These are phyloP conservation scores for Plantago elongata DNA, from an alignment of 257 asterid species.

Conservation along the genomic window DNA sequence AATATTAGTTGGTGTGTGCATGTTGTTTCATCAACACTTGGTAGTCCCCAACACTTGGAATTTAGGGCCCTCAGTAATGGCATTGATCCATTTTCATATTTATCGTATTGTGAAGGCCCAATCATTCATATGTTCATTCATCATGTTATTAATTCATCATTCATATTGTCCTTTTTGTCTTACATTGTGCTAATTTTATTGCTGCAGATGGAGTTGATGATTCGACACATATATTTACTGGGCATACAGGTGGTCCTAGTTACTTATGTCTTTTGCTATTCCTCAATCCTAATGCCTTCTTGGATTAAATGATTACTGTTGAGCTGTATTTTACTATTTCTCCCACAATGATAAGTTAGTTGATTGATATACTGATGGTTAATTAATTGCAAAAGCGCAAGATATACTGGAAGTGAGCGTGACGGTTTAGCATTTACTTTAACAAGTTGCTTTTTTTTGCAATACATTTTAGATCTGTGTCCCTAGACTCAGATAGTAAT, in stretches of 20 bases:
- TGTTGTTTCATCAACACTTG: not conserved
- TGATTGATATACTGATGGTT: too few relatives aligned
- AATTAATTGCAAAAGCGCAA: too few relatives aligned
- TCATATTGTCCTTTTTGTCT: conserved; percentile 8
- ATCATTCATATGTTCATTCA: not conserved
- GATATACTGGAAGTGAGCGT: too few relatives aligned
- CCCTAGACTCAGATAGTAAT: not conserved
- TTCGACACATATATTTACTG: conserved; percentile 80
- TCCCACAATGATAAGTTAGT: too few relatives aligned
- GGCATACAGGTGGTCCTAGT: conserved; percentile 59
- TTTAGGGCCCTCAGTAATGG: conserved; percentile 1
- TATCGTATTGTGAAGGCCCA: not conserved
- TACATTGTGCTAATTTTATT: conserved; percentile 22
- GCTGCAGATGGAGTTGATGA: conserved; percentile 76
- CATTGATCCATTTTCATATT: conserved; percentile 7
- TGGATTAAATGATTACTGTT: too few relatives aligned
- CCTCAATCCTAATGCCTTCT: too few relatives aligned
- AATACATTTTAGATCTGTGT: too few relatives aligned
- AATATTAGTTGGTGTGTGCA: conserved; percentile 2
- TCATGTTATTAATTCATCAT: conserved; percentile 2
- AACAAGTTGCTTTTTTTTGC: too few relatives aligned
- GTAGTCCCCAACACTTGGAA: not conserved
- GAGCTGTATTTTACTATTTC: too few relatives aligned
- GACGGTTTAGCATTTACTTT: too few relatives aligned
- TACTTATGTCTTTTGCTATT: not conserved